These are phyloP conservation scores for Stipa capillata DNA, from an alignment of 176 grass and related monocot species.

Conservation along the genomic window DNA sequence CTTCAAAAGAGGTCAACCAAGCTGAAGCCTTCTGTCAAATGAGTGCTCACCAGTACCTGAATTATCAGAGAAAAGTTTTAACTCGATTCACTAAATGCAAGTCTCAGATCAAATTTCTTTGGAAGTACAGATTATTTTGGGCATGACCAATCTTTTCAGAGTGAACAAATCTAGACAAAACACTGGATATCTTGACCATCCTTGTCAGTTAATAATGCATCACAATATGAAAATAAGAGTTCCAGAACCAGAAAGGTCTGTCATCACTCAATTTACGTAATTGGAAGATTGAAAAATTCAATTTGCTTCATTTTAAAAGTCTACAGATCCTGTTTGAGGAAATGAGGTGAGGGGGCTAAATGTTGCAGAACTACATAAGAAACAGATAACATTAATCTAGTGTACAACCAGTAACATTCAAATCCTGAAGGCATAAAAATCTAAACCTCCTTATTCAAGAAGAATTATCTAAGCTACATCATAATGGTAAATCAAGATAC, in stretches of 20 bases:
- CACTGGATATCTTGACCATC: not conserved
- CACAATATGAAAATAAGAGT: not conserved
- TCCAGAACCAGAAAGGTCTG: not conserved
- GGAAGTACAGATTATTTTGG: not conserved
- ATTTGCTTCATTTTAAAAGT: not conserved
- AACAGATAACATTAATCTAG: not conserved
- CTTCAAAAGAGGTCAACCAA: constrained; percentile 69
- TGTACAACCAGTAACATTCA: not conserved
- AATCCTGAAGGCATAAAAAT: not conserved
- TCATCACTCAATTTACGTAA: not conserved
- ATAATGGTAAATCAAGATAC: not conserved
- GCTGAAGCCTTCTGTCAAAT: constrained; percentile 69
- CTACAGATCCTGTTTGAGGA: not conserved
- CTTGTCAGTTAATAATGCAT: not conserved
- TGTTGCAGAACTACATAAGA: not conserved
- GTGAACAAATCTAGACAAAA: not conserved
- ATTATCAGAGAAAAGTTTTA: constrained; percentile 5
- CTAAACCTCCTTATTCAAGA: not conserved
- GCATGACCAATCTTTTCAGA: not conserved
- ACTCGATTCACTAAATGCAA: not conserved
- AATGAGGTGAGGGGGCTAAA: not conserved
- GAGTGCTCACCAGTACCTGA: constrained; percentile 82
- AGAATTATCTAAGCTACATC: not conserved
- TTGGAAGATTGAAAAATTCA: not conserved
- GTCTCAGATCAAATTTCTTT: not conserved